Evolutionary conservation across 352 stramenopile genomes (phyloP).

Genomic region (Phytophthora quininea): DNA sequence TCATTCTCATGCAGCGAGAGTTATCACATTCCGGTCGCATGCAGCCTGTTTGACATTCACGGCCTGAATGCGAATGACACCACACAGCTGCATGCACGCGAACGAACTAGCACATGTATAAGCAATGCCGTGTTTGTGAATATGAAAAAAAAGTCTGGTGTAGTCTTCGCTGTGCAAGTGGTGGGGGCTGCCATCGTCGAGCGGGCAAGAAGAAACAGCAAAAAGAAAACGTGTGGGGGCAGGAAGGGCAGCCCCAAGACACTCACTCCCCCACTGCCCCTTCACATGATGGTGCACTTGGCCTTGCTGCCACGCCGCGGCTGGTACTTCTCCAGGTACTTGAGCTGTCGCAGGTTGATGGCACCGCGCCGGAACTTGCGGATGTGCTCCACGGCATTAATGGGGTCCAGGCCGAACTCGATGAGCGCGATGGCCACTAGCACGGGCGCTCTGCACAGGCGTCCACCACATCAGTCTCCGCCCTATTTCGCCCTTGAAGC

Average conservation of each 20-base stretch:
- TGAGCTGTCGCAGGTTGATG: slow-evolving; percentile 98
- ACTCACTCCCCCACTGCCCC: slow-evolving; percentile 10
- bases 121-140: slow-evolving; percentile 37
- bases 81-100: too few relatives aligned
- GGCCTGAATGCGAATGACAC: background rate
- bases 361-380: slow-evolving; percentile 93
- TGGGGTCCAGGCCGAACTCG: slow-evolving; percentile 95
- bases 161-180: slow-evolving; percentile 16
- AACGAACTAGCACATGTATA: slow-evolving; percentile 6
- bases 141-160: slow-evolving; percentile 26
- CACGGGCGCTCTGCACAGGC: slow-evolving; percentile 85
- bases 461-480: slow-evolving; percentile 3
- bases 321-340: slow-evolving; percentile 97
- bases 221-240: slow-evolving; percentile 32
- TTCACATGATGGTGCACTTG: slow-evolving; percentile 89
- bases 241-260: slow-evolving; percentile 7
- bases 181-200: slow-evolving; percentile 5
- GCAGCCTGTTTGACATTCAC: background rate
- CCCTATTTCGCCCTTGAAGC: background rate
- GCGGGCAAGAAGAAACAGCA: slow-evolving; percentile 34
- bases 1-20: too few relatives aligned
- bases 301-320: slow-evolving; percentile 71
- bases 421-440: slow-evolving; percentile 98
- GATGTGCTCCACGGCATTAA: slow-evolving; percentile 98
- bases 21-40: background rate